Conservation (phyloP, 2,329 filamentous ascomycete genomes). For the Chaetomiaceae sp. region DNA sequence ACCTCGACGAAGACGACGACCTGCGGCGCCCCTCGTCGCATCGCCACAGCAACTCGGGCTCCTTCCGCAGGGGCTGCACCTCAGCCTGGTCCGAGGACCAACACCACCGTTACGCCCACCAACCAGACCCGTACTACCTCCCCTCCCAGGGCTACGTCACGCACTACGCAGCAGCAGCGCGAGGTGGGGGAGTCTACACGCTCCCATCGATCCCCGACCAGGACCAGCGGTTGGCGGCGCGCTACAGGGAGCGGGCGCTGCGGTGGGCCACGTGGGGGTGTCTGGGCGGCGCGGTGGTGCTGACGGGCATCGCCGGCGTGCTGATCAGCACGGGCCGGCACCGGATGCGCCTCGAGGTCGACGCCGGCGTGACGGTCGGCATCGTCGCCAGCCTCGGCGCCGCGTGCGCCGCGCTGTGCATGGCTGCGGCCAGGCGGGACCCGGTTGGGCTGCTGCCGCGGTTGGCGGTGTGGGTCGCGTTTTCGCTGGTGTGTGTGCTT, state of each 20-base stretch:
- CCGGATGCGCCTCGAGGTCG: constrained; percentile 65
- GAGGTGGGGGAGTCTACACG: constrained; percentile 25
- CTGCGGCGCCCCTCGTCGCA: background rate
- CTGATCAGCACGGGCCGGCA: constrained; percentile 65
- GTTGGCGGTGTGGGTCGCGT: constrained; percentile 39
- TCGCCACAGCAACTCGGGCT: constrained; percentile 11
- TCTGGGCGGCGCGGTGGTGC: constrained; percentile 55
- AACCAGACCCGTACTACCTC: no score
- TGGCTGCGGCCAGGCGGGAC: constrained; percentile 47
- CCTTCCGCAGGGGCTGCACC: constrained; percentile 27
- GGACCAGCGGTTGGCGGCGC: constrained; percentile 40
- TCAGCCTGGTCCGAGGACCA: constrained; percentile 37
- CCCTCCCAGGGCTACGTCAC: constrained; percentile 44
- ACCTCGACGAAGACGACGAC: constrained; percentile 39
- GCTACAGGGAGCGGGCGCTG: constrained; percentile 52
- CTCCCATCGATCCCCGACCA: constrained; percentile 50
- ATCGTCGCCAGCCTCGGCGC: constrained; percentile 62
- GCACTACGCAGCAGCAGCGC: constrained; percentile 51
- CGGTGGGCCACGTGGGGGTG: constrained; percentile 48
- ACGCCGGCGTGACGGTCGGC: constrained; percentile 66
- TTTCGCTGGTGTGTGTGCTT: constrained; percentile 43
- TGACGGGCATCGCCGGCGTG: constrained; percentile 60
- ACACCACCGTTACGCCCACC: background rate
- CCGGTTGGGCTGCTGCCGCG: constrained; percentile 40
- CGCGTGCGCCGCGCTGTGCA: constrained; percentile 56